A percentile compares a stretch with the other conserved stretches of the same genome.
These are phyloP conservation scores for Chaetoceros tenuissimus DNA, from an alignment of 108 stramenopile genomes.

Conservation along the genomic window DNA sequence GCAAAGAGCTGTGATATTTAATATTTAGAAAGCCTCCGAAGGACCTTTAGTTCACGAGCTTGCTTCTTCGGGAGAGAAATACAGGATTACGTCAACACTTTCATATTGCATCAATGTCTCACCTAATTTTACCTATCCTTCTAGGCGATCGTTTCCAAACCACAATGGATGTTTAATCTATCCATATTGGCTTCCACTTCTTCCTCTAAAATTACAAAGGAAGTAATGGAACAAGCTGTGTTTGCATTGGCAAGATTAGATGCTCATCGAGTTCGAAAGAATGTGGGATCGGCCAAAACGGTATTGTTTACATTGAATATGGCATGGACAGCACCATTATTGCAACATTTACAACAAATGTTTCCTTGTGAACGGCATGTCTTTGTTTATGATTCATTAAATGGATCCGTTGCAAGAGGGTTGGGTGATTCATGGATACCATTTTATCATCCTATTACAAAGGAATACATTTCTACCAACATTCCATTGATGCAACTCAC, in stretches of 20 bases:
- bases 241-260: conserved; percentile 68
- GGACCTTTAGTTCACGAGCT: too few species aligned
- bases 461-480: too few species aligned
- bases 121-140: too few species aligned
- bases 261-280: conserved; percentile 49
- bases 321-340: conserved; percentile 35
- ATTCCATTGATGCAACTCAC: too few species aligned
- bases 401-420: conserved; percentile 33
- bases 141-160: conserved; percentile 26
- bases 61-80: too few species aligned
- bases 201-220: conserved; percentile 11
- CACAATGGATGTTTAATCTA: conserved; percentile 64
- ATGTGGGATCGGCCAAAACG: conserved; percentile 44
- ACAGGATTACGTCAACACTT: too few species aligned
- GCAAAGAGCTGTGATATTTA: too few species aligned
- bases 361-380: conserved; percentile 79
- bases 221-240: conserved; percentile 36
- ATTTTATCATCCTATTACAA: too few species aligned
- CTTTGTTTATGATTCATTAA: conserved; percentile 67
- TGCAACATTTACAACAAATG: conserved; percentile 59
- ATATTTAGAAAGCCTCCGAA: too few species aligned
- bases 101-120: too few species aligned
- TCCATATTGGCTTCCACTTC: conserved; percentile 30
- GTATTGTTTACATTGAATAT: conserved; percentile 62
- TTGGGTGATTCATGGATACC: conserved; percentile 8